These are phyloP conservation scores for Rhododendron mucronatum DNA, from an alignment of 148 eudicot genomes.

Conservation along the genomic window DNA sequence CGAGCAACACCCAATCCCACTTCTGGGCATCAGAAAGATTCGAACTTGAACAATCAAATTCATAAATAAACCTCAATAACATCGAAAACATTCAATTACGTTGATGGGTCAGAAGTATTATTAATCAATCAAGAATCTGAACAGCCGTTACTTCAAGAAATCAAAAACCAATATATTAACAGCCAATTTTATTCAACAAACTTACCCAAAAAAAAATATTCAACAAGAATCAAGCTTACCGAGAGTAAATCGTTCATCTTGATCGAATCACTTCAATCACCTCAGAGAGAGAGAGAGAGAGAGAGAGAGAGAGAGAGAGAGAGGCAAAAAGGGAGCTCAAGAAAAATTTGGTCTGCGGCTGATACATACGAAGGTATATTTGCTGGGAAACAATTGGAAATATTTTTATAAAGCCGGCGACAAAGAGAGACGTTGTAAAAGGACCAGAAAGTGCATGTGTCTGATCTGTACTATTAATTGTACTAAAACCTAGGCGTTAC, in stretches of 20 bases:
- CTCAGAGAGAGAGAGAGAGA: slow-evolving; percentile 4
- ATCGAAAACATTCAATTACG: background rate
- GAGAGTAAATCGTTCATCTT: slow-evolving; percentile 39
- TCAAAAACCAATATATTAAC: background rate
- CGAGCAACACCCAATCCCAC: background rate
- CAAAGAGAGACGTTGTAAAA: slow-evolving; percentile 4
- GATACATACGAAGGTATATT: background rate
- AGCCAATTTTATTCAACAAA: background rate
- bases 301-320: background rate
- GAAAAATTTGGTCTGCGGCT: background rate
- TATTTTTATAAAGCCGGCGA: background rate
- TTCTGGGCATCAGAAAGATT: background rate
- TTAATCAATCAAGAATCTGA: background rate
- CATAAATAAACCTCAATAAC: background rate
- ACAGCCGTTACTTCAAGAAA: background rate
- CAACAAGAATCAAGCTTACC: slow-evolving; percentile 16
- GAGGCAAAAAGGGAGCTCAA: background rate
- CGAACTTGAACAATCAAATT: background rate
- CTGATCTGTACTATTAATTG: background rate
- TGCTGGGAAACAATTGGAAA: background rate
- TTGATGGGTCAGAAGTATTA: background rate
- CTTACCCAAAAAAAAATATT: too few relatives aligned
- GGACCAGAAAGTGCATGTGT: slow-evolving; percentile 3
- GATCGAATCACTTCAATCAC: slow-evolving; percentile 4
- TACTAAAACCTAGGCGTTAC: background rate